Evolutionary conservation across 331 rosid genomes (phyloP).

Genomic region (Rosa hybrid): DNA sequence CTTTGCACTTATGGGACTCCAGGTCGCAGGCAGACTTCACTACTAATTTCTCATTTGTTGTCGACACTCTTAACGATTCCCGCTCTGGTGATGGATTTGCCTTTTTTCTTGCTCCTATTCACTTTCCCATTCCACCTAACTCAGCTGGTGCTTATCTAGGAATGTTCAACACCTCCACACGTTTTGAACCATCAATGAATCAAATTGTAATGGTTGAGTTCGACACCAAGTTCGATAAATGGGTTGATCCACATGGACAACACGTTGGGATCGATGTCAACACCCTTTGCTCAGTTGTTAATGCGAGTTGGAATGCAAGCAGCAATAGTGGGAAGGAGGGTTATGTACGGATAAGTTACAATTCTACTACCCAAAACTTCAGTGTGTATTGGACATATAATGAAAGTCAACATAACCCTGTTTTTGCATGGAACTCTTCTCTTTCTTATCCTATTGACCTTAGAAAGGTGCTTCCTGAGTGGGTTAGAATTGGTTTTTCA

Average conservation of each 20-base stretch:
- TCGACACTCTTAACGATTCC: background rate
- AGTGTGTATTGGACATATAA: constrained; percentile 19
- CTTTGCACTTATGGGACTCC: constrained; percentile 29
- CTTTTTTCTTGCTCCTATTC: constrained; percentile 36
- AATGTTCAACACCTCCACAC: constrained; percentile 29
- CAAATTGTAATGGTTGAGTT: constrained; percentile 37
- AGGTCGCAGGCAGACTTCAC: constrained; percentile 27
- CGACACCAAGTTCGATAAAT: constrained; percentile 12
- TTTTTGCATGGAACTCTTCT: background rate
- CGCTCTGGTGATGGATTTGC: constrained; percentile 27
- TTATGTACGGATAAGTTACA: constrained; percentile 18
- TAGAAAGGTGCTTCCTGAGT: constrained; percentile 26
- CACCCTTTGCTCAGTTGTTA: constrained; percentile 5
- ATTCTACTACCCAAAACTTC: constrained; percentile 23
- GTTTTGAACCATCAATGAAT: constrained; percentile 4
- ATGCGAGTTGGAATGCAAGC: constrained; percentile 15
- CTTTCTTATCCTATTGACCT: constrained; percentile 36
- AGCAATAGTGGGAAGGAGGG: background rate
- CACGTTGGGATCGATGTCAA: constrained; percentile 36
- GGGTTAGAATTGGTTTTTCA: constrained; percentile 37
- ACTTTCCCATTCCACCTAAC: constrained; percentile 31
- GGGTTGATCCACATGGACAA: constrained; percentile 10
- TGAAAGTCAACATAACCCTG: background rate
- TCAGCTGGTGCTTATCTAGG: constrained; percentile 32
- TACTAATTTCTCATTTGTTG: constrained; percentile 32